Evolutionary conservation across 2,329 filamentous ascomycete genomes (phyloP).

Genomic region (Macroventuria anomochaeta): DNA sequence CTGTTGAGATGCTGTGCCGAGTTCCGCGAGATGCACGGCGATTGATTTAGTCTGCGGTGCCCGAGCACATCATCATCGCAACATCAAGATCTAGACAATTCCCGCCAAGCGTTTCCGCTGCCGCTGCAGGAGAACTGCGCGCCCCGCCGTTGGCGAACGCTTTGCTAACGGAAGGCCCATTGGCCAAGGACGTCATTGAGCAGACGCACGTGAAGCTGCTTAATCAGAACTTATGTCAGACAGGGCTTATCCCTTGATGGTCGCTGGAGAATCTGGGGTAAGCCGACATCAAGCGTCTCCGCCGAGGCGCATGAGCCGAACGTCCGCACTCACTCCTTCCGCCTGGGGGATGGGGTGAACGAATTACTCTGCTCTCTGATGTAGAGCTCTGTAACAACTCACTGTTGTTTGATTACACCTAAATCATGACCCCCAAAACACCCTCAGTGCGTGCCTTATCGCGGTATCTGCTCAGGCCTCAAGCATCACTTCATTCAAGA

Average conservation of each 20-base stretch:
- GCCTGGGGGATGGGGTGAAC: slow-evolving; percentile 13
- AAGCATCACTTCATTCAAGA: slow-evolving; percentile 32
- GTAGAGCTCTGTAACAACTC: neutral
- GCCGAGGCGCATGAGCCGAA: slow-evolving; percentile 9
- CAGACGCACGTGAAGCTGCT: slow-evolving; percentile 10
- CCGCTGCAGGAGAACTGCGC: neutral
- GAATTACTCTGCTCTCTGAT: slow-evolving; percentile 1
- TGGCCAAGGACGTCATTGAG: slow-evolving; percentile 11
- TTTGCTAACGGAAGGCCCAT: neutral
- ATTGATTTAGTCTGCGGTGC: neutral
- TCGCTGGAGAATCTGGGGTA: slow-evolving; percentile 14
- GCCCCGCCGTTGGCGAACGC: slow-evolving; percentile 14
- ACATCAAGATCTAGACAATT: neutral
- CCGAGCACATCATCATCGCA: neutral
- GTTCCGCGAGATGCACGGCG: neutral
- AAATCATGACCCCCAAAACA: slow-evolving; percentile 37
- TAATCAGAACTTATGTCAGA: slow-evolving; percentile 12
- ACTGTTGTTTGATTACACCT: neutral
- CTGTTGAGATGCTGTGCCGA: slow-evolving; percentile 4
- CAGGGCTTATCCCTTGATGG: neutral
- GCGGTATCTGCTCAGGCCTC: slow-evolving; percentile 38
- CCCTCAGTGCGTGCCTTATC: slow-evolving; percentile 42
- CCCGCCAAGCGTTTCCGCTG: neutral
- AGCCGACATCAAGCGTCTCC: slow-evolving; percentile 14
- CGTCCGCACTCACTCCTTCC: slow-evolving; percentile 18